Conservation (phyloP, 768 basidiomycete genomes). For the Pisolithus tinctorius region DNA sequence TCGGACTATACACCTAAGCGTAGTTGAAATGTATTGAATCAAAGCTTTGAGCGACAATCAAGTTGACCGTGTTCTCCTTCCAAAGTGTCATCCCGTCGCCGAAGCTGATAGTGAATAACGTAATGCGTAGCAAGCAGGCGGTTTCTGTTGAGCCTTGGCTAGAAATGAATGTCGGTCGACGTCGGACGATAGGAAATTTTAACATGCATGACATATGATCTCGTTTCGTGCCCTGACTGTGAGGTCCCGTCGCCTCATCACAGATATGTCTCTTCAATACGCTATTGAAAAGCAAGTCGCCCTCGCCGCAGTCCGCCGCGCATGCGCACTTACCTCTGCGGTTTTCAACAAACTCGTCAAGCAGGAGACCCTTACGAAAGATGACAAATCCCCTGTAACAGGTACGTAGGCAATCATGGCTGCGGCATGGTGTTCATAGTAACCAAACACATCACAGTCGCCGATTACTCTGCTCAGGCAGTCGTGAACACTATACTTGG, state of each 20-base stretch:
- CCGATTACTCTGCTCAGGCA: slow-evolving; percentile 91
- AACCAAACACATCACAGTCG: slow-evolving; percentile 45
- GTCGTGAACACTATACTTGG: slow-evolving; percentile 78
- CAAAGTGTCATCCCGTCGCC: too few relatives aligned
- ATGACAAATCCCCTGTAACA: slow-evolving; percentile 89
- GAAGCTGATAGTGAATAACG: too few relatives aligned
- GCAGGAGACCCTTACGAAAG: slow-evolving; percentile 82
- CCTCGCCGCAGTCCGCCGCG: slow-evolving; percentile 79
- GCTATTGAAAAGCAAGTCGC: slow-evolving; percentile 74
- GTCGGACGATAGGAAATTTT: too few relatives aligned
- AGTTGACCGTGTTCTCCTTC: too few relatives aligned
- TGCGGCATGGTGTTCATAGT: too few relatives aligned
- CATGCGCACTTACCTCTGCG: slow-evolving; percentile 74
- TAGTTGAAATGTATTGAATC: too few relatives aligned
- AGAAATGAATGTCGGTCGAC: too few relatives aligned
- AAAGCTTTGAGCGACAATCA: too few relatives aligned
- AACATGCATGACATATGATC: neutral
- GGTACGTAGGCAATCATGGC: slow-evolving; percentile 34
- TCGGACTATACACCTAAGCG: too few relatives aligned
- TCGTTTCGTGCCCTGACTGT: neutral
- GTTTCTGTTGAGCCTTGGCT: too few relatives aligned
- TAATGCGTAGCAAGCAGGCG: too few relatives aligned
- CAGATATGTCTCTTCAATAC: slow-evolving; percentile 46
- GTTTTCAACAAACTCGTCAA: slow-evolving; percentile 84
- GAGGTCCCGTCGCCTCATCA: neutral